Percentiles rank a stretch among this genome's conserved stretches.
These are phyloP conservation scores for Dendrobium nobile DNA, from an alignment of 106 monocot genomes.

Conservation along the genomic window DNA sequence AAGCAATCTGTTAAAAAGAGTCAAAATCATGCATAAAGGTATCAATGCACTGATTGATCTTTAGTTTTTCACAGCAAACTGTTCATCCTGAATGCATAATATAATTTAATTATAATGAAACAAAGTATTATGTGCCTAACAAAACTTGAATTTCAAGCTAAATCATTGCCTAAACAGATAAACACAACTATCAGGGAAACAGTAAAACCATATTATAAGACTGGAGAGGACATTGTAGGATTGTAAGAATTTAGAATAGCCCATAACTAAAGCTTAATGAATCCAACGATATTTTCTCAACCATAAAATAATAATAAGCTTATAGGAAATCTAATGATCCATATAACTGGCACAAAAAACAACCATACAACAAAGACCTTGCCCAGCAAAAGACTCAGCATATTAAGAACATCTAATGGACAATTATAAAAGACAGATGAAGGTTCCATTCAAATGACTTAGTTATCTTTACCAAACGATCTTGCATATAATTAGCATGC, in stretches of 20 bases:
- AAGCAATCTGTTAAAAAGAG: too few species aligned
- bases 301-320: not conserved
- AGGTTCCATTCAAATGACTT: not conserved
- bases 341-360: not conserved
- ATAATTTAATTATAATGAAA: not conserved
- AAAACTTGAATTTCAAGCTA: not conserved
- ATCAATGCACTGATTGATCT: not conserved
- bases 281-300: not conserved
- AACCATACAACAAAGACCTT: not conserved
- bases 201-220: too few species aligned
- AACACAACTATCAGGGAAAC: not conserved
- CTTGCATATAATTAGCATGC: not conserved
- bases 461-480: not conserved
- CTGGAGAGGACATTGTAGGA: too few species aligned
- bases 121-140: not conserved
- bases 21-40: too few species aligned
- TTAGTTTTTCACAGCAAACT: too few species aligned
- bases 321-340: not conserved
- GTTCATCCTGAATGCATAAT: too few species aligned
- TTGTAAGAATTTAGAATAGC: not conserved
- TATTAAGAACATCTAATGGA: not conserved
- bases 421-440: not conserved
- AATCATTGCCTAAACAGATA: not conserved
- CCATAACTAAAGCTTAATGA: not conserved
- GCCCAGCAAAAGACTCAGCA: not conserved